Evolutionary conservation across 2,329 filamentous ascomycete genomes (phyloP).

Genomic region (Aspergillus pseudonomiae): DNA sequence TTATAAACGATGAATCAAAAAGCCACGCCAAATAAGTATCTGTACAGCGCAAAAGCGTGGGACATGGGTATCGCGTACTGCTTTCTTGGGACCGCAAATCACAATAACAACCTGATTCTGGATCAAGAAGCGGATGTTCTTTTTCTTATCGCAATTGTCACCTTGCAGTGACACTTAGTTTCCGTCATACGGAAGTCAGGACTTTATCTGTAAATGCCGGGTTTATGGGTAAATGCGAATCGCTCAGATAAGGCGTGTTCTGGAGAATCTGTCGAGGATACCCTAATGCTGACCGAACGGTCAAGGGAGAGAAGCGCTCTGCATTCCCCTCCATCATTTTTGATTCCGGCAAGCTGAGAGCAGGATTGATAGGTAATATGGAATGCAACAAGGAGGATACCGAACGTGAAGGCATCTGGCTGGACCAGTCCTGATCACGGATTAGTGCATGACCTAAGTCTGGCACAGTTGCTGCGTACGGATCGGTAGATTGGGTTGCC

Average conservation of each 20-base stretch:
- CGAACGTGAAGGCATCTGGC: conserved; percentile 14
- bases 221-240: conserved; percentile 35
- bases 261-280: conserved; percentile 13
- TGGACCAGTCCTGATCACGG: conserved; percentile 17
- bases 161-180: neutral
- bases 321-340: conserved; percentile 8
- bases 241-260: conserved; percentile 21
- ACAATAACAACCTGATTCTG: neutral
- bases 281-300: conserved; percentile 16
- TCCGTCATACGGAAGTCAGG: conserved; percentile 18
- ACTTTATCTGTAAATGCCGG: conserved; percentile 27
- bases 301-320: conserved; percentile 15
- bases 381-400: conserved; percentile 33
- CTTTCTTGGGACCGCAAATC: conserved; percentile 1
- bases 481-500: conserved; percentile 20
- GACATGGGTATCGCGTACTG: conserved; percentile 32
- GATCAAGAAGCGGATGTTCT: neutral
- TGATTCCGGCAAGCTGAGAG: conserved; percentile 15
- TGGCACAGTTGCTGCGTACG: conserved; percentile 9
- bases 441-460: conserved; percentile 21
- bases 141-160: neutral
- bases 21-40: conserved; percentile 20
- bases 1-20: conserved; percentile 14
- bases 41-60: conserved; percentile 26
- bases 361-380: conserved; percentile 38